phyloP scores from a whole-genome alignment of 805 yeast genomes.

The Candida sakaeoensis region DNA sequence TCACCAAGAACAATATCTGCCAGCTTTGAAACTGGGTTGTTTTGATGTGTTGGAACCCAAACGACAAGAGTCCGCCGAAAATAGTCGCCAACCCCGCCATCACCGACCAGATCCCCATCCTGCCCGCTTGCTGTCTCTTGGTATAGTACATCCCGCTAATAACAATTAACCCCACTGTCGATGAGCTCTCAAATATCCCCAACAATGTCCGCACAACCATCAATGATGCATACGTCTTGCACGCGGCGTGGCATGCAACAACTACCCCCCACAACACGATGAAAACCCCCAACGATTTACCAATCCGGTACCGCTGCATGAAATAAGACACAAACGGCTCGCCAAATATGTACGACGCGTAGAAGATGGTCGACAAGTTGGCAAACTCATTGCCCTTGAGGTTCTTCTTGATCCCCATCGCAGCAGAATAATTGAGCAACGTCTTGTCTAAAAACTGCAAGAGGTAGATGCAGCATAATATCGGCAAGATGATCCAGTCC shows the following conservation, averaged over 20 bases:
- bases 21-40: conserved; percentile 44
- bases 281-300: conserved; percentile 46
- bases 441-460: conserved; percentile 59
- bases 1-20: conserved; percentile 57
- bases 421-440: conserved; percentile 58
- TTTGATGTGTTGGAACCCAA: conserved; percentile 51
- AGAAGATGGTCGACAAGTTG: conserved; percentile 50
- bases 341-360: conserved; percentile 50
- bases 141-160: conserved; percentile 63
- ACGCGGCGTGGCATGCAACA: conserved; percentile 49
- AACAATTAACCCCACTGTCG: conserved; percentile 54
- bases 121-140: conserved; percentile 45
- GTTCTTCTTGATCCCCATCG: conserved; percentile 56
- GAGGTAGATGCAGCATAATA: conserved; percentile 51
- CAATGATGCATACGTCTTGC: conserved; percentile 48
- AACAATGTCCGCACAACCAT: conserved; percentile 53
- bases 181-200: conserved; percentile 53
- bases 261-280: conserved; percentile 54
- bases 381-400: conserved; percentile 47
- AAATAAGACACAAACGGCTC: conserved; percentile 42
- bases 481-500: conserved; percentile 46
- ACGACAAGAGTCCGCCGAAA: conserved; percentile 43
- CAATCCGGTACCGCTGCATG: conserved; percentile 51
- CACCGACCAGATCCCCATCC: conserved; percentile 57
- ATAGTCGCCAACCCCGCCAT: conserved; percentile 56